Base-by-base conservation (phyloP, 768 basidiomycete species). In the Holtermanniella nyarrowii region DNA sequence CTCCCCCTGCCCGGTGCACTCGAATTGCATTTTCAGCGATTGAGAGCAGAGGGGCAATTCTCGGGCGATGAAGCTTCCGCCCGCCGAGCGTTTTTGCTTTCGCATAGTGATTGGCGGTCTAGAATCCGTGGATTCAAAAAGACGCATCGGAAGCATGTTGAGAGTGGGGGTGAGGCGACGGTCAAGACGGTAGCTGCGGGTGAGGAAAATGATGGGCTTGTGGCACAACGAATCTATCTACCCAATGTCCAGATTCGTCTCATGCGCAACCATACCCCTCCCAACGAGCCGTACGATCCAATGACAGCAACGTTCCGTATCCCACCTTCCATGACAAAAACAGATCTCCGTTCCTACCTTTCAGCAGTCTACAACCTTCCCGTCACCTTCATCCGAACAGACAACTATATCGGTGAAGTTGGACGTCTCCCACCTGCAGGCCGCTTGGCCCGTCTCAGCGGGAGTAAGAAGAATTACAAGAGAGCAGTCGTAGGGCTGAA, bases 351-450 rank as follows among this genome's bases (percentile, higher is more conserved):
- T 39, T 84, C 85, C 0, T 89, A 93, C 68, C 79, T 96, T 44
- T 73, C 74, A 47, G 78, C 88, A 26, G 79, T 84, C n/a, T 96
- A 96, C 61, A 86, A 86, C 55, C 82, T 96, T 43, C 76, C 82
- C 63, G 84, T 85, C 53, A 93, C 89, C 5, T 95, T 91, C 70
- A 88, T 96, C 56, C 87, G 90, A 47, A 96, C 90, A n/a, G 86
- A 87, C 76, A 87, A 86, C 75, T 88, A 88, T 62, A 74, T 83
- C 53, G 78, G 83, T 0, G 80, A 82, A 42, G 62, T 78, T 18
- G 64, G 66, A 11, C 72, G 76, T 14, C 42, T 49, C 5, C 53
- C 55, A 5, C 39, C 51, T 21, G 50, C 46, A 7, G 63, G 60
- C 3, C 52, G 55, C 14, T 12, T 54, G 21, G 46, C 24, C 16